phyloP scores from a whole-genome alignment of 352 stramenopile genomes.

The Pythium aphanidermatum region DNA sequence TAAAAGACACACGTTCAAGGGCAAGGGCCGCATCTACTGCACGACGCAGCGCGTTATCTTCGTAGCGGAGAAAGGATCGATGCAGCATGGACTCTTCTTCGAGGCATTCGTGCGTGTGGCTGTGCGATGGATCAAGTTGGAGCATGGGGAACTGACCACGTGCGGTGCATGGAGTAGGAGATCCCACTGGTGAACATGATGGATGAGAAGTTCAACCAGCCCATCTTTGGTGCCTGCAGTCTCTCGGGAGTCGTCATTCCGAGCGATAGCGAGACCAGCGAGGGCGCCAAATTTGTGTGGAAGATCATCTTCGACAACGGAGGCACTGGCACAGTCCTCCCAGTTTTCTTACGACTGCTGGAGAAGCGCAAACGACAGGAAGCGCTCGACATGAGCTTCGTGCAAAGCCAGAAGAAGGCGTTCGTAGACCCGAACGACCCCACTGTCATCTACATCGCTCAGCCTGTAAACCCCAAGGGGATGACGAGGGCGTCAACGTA shows the following conservation, averaged over 20 bases:
- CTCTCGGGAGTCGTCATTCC: slow-evolving; percentile 64
- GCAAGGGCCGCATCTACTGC: slow-evolving; percentile 79
- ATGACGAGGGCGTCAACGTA: slow-evolving; percentile 10
- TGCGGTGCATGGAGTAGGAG: no score
- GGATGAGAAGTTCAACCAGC: slow-evolving; percentile 88
- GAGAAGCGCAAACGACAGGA: slow-evolving; percentile 79
- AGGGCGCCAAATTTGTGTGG: slow-evolving; percentile 40
- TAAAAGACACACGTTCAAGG: slow-evolving; percentile 63
- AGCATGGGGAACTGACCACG: no score
- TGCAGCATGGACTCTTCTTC: slow-evolving; percentile 63
- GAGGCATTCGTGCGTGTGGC: slow-evolving; percentile 52
- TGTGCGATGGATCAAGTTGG: no score
- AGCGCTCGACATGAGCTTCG: slow-evolving; percentile 62
- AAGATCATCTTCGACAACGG: slow-evolving; percentile 85
- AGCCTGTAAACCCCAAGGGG: slow-evolving; percentile 40
- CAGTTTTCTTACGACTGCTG: slow-evolving; percentile 74
- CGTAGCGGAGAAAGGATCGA: slow-evolving; percentile 60
- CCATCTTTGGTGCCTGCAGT: slow-evolving; percentile 86
- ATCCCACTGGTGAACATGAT: slow-evolving; percentile 73
- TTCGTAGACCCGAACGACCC: slow-evolving; percentile 86
- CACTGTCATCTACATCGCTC: slow-evolving; percentile 76
- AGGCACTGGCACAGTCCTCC: slow-evolving; percentile 73
- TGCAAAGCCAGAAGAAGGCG: slow-evolving; percentile 75
- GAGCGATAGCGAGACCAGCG: slow-evolving; percentile 22
- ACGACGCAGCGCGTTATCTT: slow-evolving; percentile 85